Percentiles rank a stretch among this genome's conserved stretches.
Evolutionary conservation across 441 rosid species (phyloP).

Genomic region (Populus hybrid): DNA sequence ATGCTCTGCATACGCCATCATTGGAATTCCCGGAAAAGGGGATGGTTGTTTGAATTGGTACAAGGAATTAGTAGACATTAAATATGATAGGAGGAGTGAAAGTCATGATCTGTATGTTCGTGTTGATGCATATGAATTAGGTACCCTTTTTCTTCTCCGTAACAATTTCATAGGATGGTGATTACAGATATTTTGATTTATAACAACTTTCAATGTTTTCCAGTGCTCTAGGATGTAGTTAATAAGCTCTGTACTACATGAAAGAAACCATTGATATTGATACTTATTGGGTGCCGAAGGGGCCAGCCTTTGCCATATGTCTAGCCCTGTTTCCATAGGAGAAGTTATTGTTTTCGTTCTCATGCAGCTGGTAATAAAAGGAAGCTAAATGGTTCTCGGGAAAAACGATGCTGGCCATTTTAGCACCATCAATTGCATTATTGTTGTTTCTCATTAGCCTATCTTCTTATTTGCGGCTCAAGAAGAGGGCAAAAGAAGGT

Average conservation of each 20-base stretch:
- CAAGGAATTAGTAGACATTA: slow-evolving; percentile 16
- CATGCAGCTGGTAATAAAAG: not conserved
- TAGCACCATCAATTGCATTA: not conserved
- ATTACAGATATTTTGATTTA: not conserved
- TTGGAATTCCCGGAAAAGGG: too few species aligned
- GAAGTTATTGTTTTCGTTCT: not conserved
- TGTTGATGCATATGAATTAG: slow-evolving; percentile 23
- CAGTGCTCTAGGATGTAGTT: too few species aligned
- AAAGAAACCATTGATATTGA: too few species aligned
- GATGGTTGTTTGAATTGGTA: slow-evolving; percentile 23
- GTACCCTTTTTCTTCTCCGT: not conserved
- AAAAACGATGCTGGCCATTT: not conserved
- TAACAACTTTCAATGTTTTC: not conserved
- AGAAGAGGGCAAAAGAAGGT: slow-evolving; percentile 6
- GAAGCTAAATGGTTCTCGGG: not conserved
- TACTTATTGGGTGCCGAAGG: too few species aligned
- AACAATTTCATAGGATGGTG: too few species aligned
- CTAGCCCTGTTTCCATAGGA: too few species aligned
- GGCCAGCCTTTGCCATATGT: too few species aligned
- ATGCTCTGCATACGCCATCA: not conserved
- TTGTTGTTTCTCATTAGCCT: not conserved
- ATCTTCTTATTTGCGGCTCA: not conserved
- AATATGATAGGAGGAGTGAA: not conserved
- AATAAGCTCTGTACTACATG: too few species aligned
- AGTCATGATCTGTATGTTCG: slow-evolving; percentile 19